phyloP scores from a whole-genome alignment of 495 filamentous ascomycete species.

The Aspergillus bertholletiae region DNA sequence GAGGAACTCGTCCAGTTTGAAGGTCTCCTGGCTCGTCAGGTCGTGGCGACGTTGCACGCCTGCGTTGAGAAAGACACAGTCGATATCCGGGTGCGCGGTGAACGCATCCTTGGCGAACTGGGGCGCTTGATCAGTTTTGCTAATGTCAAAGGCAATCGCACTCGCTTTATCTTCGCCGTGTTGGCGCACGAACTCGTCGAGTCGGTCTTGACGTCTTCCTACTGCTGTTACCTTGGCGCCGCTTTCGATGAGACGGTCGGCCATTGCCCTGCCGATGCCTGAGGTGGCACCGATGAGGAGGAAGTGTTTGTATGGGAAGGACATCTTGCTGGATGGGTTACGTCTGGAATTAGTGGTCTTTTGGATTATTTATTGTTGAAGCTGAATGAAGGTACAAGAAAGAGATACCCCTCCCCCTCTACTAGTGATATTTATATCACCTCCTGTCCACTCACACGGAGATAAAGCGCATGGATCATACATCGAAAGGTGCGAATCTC shows the following conservation, averaged over 20 bases:
- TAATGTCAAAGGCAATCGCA: slow-evolving; percentile 58
- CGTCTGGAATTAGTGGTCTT: too few species aligned
- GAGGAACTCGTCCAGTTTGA: slow-evolving; percentile 49
- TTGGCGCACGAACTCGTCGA: slow-evolving; percentile 59
- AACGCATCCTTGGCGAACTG: slow-evolving; percentile 54
- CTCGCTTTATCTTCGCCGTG: slow-evolving; percentile 52
- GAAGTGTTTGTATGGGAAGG: slow-evolving; percentile 63
- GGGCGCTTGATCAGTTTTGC: slow-evolving; percentile 52
- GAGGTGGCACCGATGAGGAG: slow-evolving; percentile 67
- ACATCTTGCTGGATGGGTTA: too few species aligned
- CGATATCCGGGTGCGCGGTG: slow-evolving; percentile 46
- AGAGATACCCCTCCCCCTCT: too few species aligned
- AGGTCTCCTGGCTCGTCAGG: slow-evolving; percentile 51
- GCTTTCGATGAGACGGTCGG: slow-evolving; percentile 56
- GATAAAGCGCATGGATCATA: too few species aligned
- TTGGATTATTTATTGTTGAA: too few species aligned
- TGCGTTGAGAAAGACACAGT: slow-evolving; percentile 37
- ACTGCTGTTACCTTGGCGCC: slow-evolving; percentile 61
- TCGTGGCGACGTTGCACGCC: slow-evolving; percentile 44
- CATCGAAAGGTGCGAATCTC: too few species aligned
- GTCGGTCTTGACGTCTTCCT: slow-evolving; percentile 60
- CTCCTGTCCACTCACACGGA: too few species aligned
- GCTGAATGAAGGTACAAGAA: too few species aligned
- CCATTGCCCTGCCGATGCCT: slow-evolving; percentile 64
- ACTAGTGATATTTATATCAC: too few species aligned